A percentile compares a stretch with the other conserved stretches of the same genome.
These are phyloP conservation scores for Pleurotus citrinopileatus DNA, from an alignment of 768 basidiomycete species.

Conservation along the genomic window DNA sequence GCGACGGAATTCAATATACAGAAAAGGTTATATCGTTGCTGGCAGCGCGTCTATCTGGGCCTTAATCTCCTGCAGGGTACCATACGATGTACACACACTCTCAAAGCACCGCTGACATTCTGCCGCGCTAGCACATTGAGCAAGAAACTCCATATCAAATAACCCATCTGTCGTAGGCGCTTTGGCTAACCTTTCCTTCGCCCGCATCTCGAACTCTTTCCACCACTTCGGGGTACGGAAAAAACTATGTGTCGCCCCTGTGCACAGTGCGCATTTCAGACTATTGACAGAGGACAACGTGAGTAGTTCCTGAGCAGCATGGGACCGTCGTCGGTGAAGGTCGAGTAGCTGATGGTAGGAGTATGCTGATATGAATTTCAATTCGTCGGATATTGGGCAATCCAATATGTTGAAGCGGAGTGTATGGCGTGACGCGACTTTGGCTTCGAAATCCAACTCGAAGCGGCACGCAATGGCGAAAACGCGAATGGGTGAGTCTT, in stretches of 20 bases:
- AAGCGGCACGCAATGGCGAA: conserved; percentile 33
- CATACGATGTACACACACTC: conserved; percentile 30
- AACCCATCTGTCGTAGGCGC: conserved; percentile 44
- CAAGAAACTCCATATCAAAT: conserved; percentile 34
- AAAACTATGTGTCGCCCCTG: conserved; percentile 25
- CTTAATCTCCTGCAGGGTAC: conserved; percentile 33
- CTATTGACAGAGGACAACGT: conserved; percentile 24
- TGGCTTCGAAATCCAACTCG: conserved; percentile 26
- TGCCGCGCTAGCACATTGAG: conserved; percentile 29
- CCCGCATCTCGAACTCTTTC: conserved; percentile 40
- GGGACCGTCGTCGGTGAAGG: conserved; percentile 41
- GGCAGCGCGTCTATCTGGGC: conserved; percentile 35
- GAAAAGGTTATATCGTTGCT: conserved; percentile 5
- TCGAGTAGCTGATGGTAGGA: conserved; percentile 46
- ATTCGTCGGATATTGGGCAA: conserved; percentile 42
- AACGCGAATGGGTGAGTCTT: conserved; percentile 23
- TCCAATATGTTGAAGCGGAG: conserved; percentile 34
- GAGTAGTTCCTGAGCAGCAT: conserved; percentile 35
- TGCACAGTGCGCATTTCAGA: conserved; percentile 46
- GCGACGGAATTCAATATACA: background rate
- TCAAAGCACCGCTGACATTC: conserved; percentile 46
- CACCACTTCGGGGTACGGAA: conserved; percentile 42
- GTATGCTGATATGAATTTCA: conserved; percentile 47
- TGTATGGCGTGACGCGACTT: conserved; percentile 23
- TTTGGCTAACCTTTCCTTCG: conserved; percentile 39